A percentile compares a stretch with the other conserved stretches of the same genome.
Conservation (phyloP, 257 asterid species). For the Przewalskia tangutica region DNA sequence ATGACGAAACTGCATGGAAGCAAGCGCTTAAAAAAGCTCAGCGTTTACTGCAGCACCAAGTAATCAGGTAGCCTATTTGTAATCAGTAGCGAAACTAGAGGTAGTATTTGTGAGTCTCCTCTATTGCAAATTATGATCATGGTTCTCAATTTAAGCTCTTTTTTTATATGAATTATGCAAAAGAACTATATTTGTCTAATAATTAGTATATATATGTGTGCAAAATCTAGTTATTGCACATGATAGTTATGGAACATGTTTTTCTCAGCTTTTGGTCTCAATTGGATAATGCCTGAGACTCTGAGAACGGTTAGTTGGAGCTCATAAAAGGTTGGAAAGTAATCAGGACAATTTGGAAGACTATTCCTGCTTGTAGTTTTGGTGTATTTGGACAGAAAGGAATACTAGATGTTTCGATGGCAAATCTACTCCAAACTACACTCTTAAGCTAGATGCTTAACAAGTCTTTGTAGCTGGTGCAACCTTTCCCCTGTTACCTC, state of each 20-base stretch:
- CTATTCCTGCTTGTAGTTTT: too few species aligned
- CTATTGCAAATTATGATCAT: neutral
- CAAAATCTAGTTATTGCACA: neutral
- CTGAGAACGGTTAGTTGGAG: too few species aligned
- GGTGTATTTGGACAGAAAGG: too few species aligned
- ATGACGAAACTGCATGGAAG: conserved; percentile 91
- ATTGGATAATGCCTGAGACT: too few species aligned
- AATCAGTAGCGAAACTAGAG: neutral
- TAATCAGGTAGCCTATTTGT: conserved; percentile 41
- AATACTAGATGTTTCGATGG: too few species aligned
- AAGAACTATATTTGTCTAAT: neutral
- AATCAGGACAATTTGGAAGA: too few species aligned
- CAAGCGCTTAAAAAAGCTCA: conserved; percentile 80
- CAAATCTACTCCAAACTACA: too few species aligned
- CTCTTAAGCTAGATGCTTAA: too few species aligned
- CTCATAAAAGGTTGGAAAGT: too few species aligned
- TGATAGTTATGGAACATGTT: neutral
- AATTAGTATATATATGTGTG: neutral
- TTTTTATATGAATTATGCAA: neutral
- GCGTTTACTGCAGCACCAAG: conserved; percentile 93
- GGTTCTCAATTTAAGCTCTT: neutral
- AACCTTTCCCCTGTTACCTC: too few species aligned
- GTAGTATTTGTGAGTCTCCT: neutral
- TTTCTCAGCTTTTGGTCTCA: too few species aligned
- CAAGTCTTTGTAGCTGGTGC: too few species aligned